Conservation (phyloP, 2,329 filamentous ascomycete genomes). For the Hypoxylon sp. region DNA sequence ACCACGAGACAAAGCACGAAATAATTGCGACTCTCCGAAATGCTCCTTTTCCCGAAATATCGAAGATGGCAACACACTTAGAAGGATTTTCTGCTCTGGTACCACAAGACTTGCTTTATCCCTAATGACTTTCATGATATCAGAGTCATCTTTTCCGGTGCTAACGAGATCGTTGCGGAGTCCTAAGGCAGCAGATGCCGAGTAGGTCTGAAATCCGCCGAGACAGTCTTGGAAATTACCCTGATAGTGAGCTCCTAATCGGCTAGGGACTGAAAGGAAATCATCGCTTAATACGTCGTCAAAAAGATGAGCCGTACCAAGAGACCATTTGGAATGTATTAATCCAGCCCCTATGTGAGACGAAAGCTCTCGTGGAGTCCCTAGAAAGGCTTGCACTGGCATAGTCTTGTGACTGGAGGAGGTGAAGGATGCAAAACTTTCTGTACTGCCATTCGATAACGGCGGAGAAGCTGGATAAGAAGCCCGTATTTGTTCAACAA, state of each 20-base stretch:
- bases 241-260: slow-evolving; percentile 89
- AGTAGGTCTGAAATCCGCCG: slow-evolving; percentile 95
- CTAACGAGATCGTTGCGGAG: slow-evolving; percentile 92
- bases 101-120: slow-evolving; percentile 86
- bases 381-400: slow-evolving; percentile 90
- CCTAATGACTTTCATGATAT: slow-evolving; percentile 89
- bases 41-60: slow-evolving; percentile 85
- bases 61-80: slow-evolving; percentile 85
- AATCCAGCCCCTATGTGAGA: slow-evolving; percentile 78
- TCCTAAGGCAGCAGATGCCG: slow-evolving; percentile 90
- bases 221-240: slow-evolving; percentile 98
- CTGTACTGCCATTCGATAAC: slow-evolving; percentile 70
- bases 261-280: slow-evolving; percentile 88
- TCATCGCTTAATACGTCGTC: slow-evolving; percentile 92
- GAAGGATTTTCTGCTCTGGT: slow-evolving; percentile 82
- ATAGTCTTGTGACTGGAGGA: slow-evolving; percentile 69
- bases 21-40: slow-evolving; percentile 81
- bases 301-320: slow-evolving; percentile 90
- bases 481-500: slow-evolving; percentile 90
- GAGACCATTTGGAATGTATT: slow-evolving; percentile 84
- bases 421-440: slow-evolving; percentile 78
- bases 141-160: slow-evolving; percentile 88
- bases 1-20: slow-evolving; percentile 80
- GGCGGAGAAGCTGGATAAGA: slow-evolving; percentile 86
- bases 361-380: slow-evolving; percentile 90